A percentile compares a stretch with the other conserved stretches of the same genome.
phyloP scores from a whole-genome alignment of 176 grass and related monocot species.

The Oryza rufipogon region DNA sequence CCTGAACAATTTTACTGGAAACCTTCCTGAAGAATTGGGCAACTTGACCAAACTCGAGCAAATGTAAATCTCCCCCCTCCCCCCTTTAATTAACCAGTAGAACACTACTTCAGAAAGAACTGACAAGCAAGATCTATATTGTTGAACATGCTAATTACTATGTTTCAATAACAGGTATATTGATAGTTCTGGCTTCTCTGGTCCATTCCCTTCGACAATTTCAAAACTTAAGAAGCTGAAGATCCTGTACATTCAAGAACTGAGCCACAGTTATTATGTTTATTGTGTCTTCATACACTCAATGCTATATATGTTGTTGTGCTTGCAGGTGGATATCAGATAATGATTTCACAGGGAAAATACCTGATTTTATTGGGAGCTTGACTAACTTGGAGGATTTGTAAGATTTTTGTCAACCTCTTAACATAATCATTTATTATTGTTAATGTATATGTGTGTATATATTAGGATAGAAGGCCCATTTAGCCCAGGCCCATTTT shows the following conservation, averaged over 20 bases:
- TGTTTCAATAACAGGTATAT: slow-evolving; percentile 52
- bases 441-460: no score
- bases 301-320: not conserved
- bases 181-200: slow-evolving; percentile 52
- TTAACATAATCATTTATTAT: not conserved
- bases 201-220: slow-evolving; percentile 57
- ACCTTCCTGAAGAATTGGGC: slow-evolving; percentile 49
- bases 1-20: slow-evolving; percentile 57
- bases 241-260: slow-evolving; percentile 38
- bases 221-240: slow-evolving; percentile 58
- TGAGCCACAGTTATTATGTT: not conserved
- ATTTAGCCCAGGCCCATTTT: no score
- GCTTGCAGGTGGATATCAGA: slow-evolving; percentile 42
- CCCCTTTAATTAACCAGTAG: not conserved
- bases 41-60: slow-evolving; percentile 51
- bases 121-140: not conserved
- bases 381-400: slow-evolving; percentile 34
- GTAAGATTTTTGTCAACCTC: slow-evolving; percentile 24
- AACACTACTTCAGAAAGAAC: not conserved
- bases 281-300: slow-evolving; percentile 1
- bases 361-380: slow-evolving; percentile 57
- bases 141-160: not conserved
- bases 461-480: no score
- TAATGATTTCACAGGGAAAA: slow-evolving; percentile 60
- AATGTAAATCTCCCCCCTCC: no score